Evolutionary conservation across 768 basidiomycete species (phyloP).

Genomic region (Baorangia bicolor): DNA sequence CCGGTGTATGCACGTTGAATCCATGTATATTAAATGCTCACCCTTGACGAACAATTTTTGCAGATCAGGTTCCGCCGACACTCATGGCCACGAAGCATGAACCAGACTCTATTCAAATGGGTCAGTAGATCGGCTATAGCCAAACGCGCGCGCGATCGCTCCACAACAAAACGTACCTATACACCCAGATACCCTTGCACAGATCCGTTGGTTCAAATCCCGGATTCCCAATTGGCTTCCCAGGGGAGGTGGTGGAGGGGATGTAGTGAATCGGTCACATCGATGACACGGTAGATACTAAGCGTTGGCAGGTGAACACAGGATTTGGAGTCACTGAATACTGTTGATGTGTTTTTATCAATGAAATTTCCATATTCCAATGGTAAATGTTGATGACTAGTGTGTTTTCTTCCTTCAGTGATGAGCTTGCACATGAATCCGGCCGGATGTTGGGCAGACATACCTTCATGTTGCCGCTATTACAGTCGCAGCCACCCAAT

Average conservation of each 20-base stretch:
- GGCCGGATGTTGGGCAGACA: not conserved
- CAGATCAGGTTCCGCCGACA: constrained; percentile 9
- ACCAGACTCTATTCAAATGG: not conserved
- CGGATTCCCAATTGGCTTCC: not conserved
- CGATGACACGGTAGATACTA: not conserved
- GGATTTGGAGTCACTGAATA: no score
- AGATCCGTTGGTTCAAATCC: not conserved
- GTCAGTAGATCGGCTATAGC: not conserved
- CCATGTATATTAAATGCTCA: not conserved
- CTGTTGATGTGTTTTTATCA: no score
- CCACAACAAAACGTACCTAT: constrained; percentile 4
- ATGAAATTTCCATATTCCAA: no score
- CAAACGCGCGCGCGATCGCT: constrained; percentile 7
- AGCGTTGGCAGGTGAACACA: not conserved
- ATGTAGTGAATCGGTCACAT: not conserved
- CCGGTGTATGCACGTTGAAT: constrained; percentile 4
- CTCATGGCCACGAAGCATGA: not conserved
- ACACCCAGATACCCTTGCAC: not conserved
- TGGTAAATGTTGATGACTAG: no score
- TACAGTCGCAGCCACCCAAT: not conserved
- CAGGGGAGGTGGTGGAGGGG: not conserved
- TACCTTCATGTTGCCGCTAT: not conserved
- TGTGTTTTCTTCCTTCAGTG: no score
- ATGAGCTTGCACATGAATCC: not conserved
- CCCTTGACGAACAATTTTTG: not conserved